phyloP scores from a whole-genome alignment of 768 basidiomycete species.

The Auricularia heimuer region DNA sequence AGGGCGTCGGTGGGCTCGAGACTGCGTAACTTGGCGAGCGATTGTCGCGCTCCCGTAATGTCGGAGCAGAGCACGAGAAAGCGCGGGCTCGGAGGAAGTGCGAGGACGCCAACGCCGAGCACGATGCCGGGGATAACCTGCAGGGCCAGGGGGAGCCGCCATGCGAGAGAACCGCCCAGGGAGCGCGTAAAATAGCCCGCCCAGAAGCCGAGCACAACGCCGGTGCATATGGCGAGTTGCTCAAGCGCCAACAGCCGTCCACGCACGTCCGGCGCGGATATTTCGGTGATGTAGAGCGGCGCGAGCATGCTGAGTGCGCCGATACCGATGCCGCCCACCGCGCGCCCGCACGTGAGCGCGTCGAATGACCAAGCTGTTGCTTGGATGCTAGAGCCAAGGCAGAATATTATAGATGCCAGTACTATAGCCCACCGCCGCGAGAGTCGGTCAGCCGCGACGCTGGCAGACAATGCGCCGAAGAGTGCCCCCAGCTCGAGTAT shows the following conservation, averaged over 20 bases:
- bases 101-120: conserved; percentile 45
- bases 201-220: conserved; percentile 80
- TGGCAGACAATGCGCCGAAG: conserved; percentile 60
- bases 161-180: conserved; percentile 54
- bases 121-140: conserved; percentile 62
- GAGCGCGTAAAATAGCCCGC: conserved; percentile 63
- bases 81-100: conserved; percentile 44
- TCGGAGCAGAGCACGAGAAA: conserved; percentile 46
- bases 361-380: conserved; percentile 43
- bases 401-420: conserved; percentile 61
- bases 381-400: conserved; percentile 63
- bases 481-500: conserved; percentile 69
- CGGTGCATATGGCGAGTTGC: conserved; percentile 71
- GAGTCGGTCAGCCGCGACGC: conserved; percentile 56
- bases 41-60: conserved; percentile 45
- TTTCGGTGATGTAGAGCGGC: conserved; percentile 77
- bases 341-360: conserved; percentile 59
- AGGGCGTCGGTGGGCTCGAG: conserved; percentile 40
- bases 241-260: conserved; percentile 74
- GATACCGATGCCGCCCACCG: conserved; percentile 72
- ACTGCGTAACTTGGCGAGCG: conserved; percentile 47
- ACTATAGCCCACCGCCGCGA: conserved; percentile 62
- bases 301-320: conserved; percentile 73
- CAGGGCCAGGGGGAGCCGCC: conserved; percentile 67
- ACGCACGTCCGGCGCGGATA: conserved; percentile 68